phyloP scores from a whole-genome alignment of 768 basidiomycete genomes.

The Tephrocybe rancida region DNA sequence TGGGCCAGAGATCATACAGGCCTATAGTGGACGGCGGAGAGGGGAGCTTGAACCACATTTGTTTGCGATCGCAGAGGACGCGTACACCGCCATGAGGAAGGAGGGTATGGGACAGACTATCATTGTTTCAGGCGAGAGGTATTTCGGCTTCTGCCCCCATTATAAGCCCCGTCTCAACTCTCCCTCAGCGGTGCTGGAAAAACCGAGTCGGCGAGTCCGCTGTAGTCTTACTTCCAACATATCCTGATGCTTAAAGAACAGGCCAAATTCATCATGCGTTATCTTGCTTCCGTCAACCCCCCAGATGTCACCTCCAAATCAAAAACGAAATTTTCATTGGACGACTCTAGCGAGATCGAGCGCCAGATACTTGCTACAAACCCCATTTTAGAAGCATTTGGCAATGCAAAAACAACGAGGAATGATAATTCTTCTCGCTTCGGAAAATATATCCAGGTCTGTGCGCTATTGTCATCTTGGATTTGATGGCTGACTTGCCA shows the following conservation, averaged over 20 bases:
- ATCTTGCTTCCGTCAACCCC: constrained; percentile 97
- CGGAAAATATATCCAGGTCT: constrained; percentile 98
- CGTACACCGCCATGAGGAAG: constrained; percentile 95
- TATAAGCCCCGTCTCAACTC: constrained; percentile 18
- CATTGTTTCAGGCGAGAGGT: constrained; percentile 98
- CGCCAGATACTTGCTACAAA: constrained; percentile 98
- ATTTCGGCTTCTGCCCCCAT: constrained; percentile 22
- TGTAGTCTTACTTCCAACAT: not conserved
- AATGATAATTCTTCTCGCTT: constrained; percentile 99
- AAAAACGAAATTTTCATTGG: constrained; percentile 73
- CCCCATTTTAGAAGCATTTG: constrained; percentile 97
- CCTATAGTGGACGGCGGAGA: constrained; percentile 88
- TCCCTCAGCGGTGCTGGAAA: constrained; percentile 93
- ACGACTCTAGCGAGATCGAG: constrained; percentile 93
- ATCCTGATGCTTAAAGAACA: constrained; percentile 27
- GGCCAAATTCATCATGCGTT: constrained; percentile 99
- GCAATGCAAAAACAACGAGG: constrained; percentile 98
- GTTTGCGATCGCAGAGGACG: constrained; percentile 99
- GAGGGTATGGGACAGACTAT: constrained; percentile 97
- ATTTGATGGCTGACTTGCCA: constrained; percentile 2
- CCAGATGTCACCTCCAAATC: constrained; percentile 59
- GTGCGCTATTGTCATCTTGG: constrained; percentile 18
- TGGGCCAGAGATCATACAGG: constrained; percentile 96
- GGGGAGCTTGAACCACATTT: constrained; percentile 97
- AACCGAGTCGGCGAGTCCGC: constrained; percentile 80